Evolutionary conservation across 768 basidiomycete genomes (phyloP).

Genomic region (Auricularia auricula-judae): DNA sequence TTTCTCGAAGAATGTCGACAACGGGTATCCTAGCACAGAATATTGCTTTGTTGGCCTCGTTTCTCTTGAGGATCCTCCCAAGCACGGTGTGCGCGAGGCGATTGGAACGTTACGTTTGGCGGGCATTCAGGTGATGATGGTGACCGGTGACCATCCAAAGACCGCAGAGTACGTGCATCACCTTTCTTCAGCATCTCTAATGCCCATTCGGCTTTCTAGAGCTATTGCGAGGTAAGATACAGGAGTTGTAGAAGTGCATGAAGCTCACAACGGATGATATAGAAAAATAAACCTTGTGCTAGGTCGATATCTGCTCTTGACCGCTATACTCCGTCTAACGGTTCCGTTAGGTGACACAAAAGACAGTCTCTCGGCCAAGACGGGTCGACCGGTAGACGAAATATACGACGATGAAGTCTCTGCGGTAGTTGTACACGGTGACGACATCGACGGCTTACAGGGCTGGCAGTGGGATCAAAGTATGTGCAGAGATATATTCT

Average conservation of each 20-base stretch:
- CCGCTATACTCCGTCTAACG: background rate
- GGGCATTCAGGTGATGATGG: conserved; percentile 71
- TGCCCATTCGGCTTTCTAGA: background rate
- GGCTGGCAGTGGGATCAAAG: conserved; percentile 71
- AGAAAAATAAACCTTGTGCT: conserved; percentile 60
- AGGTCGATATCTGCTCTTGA: conserved; percentile 10
- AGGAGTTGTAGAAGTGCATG: background rate
- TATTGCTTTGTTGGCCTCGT: conserved; percentile 59
- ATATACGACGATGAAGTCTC: conserved; percentile 59
- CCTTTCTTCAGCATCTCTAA: background rate
- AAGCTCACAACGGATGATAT: too few species aligned
- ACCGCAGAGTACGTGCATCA: conserved; percentile 36
- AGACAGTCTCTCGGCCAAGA: conserved; percentile 47
- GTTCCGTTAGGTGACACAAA: conserved; percentile 36
- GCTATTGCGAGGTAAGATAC: conserved; percentile 38
- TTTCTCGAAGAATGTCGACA: conserved; percentile 37
- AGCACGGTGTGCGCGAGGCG: conserved; percentile 60
- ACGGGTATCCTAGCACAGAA: conserved; percentile 37
- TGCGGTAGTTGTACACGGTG: conserved; percentile 58
- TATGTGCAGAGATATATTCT: conserved; percentile 19
- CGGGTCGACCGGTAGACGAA: conserved; percentile 40
- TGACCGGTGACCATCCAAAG: conserved; percentile 64
- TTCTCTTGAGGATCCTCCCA: conserved; percentile 60
- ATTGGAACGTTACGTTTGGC: conserved; percentile 60
- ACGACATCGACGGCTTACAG: conserved; percentile 52